Evolutionary conservation across 768 basidiomycete genomes (phyloP), one percentile per base, ranked within the genome.

Genomic region (Pluteus cervinus): DNA sequence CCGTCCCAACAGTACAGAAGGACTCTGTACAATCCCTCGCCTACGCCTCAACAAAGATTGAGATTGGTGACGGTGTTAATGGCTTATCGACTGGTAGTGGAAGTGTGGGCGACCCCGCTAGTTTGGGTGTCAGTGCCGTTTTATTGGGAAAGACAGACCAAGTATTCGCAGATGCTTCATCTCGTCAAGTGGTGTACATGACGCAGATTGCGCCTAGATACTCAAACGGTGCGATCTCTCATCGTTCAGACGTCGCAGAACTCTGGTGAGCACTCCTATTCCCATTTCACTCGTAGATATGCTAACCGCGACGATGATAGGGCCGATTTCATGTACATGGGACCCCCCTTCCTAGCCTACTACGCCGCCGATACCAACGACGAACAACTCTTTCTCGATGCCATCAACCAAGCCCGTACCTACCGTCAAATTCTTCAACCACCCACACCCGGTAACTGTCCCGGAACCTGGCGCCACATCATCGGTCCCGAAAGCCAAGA

Each of bases 291-390:
- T 17, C 4, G 12, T 33, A 16, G 29, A 8, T 15, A 18, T 10
- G 14, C 11, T 36, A 39, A n/a, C n/a, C n/a, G n/a, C n/a, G n/a
- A n/a, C n/a, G n/a, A n/a, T n/a, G n/a, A n/a, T 37, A 70, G 69
- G 68, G 63, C 68, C 11, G 69, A 74, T 49, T 74, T 66, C 42
- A 50, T 72, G 14, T 74, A 69, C 50, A 74, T 72, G 71, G 68
- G 60, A 2, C 71, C 71, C 5, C 70, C 71, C 0, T 71, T 71
- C 52, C 50, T 74, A 9, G 71, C 70, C 1, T 74, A 68, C 48
- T 67, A 66, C 42, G 70, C 57, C 6, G 68, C 63, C 0, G 65
- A 62, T 37, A 54, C 48, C 1, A 42, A 54, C 21, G 60, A 74
- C 45, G 51, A 44, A 7, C 49, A 51, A 0, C 47, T 70, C 8